A percentile compares a stretch with the other conserved stretches of the same genome.
phyloP scores from a whole-genome alignment of 192 early-diverging fungal genomes.

The Backusella parvicylindrica region DNA sequence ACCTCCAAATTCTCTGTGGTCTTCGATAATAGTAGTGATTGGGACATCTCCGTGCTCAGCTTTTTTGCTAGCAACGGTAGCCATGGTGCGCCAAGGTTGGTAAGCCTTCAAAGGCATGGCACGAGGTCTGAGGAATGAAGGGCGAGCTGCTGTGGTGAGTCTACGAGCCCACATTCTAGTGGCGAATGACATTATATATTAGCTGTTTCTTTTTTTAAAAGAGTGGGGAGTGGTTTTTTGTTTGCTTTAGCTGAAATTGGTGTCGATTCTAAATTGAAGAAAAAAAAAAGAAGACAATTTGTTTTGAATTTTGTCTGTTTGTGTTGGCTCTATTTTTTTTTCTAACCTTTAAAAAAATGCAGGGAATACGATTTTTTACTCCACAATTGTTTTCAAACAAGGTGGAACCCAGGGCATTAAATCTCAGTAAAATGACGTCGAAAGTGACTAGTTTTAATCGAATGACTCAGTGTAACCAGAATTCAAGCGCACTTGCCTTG shows the following conservation, averaged over 20 bases:
- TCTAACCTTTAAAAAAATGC: constrained; percentile 1
- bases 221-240: constrained; percentile 9
- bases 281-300: background rate
- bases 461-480: too few species aligned
- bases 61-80: constrained; percentile 12
- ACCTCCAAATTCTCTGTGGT: constrained; percentile 25
- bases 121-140: background rate
- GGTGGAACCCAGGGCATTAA: constrained; percentile 9
- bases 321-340: background rate
- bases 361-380: background rate
- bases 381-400: constrained; percentile 8
- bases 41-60: background rate
- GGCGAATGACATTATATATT: constrained; percentile 28
- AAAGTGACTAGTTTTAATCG: background rate
- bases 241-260: background rate
- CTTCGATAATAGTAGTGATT: constrained; percentile 34
- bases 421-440: constrained; percentile 4
- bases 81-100: constrained; percentile 31
- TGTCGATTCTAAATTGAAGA: background rate
- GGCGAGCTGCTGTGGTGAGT: constrained; percentile 14
- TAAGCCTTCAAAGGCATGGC: constrained; percentile 4
- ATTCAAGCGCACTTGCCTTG: too few species aligned
- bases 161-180: constrained; percentile 34
- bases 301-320: background rate
- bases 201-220: background rate